Evolutionary conservation across 2,329 filamentous ascomycete species (phyloP), one percentile per base, ranked within the genome.

Genomic region (Botryotinia convoluta): DNA sequence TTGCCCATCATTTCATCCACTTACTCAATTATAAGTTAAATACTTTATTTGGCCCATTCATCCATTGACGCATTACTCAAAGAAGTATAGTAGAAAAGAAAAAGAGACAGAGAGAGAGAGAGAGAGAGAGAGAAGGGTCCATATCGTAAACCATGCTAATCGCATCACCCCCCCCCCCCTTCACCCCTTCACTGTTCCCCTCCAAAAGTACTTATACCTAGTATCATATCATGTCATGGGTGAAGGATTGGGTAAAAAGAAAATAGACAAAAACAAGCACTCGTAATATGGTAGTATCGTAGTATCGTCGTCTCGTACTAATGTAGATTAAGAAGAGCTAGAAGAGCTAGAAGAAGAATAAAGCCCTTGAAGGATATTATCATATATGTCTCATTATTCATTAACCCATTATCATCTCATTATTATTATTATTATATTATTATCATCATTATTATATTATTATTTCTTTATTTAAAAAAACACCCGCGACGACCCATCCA

Each of bases 141-240:
- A 67, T 67, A 39, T 68, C n/a, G 64, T 67, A 67, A 67, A 54
- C 64, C 45, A 54, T 67, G 64, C 32, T 67, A 48, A 39, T 54
- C 45, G 64, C 64, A 68, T 57, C 35, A 39, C 64, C 48, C 64
- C 26, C 44, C n/a, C n/a, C n/a, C 44, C 44, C 45, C 45, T 35
- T 51, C 22, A 61, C 22, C 14, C 64, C 48, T 35, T 54, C 22
- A 62, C 26, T 5, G 26, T 29, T 67, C 64, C 64, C 64, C 64
- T 68, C 48, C 64, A 67, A 39, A 67, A 54, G 64, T 54, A 67
- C 45, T 20, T 54, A 37, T 42, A 57, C 65, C 48, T 20, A 32
- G 48, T 42, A 42, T 68, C n/a, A 57, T 69, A 69, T 69, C 48
- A 69, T 69, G 10, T 16, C 48, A 57, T 54, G 35, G 65, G 48